Percentiles rank a stretch among this genome's conserved stretches.
These are phyloP conservation scores for Naganishia vaughanmartiniae DNA, from an alignment of 768 basidiomycete species.

Conservation along the genomic window DNA sequence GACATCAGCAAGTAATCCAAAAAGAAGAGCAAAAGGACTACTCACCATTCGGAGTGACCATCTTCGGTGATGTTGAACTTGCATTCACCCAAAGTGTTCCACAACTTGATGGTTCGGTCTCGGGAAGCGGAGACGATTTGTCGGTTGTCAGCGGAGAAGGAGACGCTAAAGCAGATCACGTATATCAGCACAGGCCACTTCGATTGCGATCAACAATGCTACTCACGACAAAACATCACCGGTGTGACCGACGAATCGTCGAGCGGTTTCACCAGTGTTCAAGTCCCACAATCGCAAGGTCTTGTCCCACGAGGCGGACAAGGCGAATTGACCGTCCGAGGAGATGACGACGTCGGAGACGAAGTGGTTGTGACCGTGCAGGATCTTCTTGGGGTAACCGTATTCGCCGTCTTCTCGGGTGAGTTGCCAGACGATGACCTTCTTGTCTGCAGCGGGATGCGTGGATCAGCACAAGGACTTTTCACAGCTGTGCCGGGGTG, in stretches of 20 bases:
- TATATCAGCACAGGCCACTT: not conserved
- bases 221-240: conserved; percentile 82
- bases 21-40: conserved; percentile 13
- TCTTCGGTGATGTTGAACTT: conserved; percentile 99
- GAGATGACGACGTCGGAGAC: conserved; percentile 98
- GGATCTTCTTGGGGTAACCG: conserved; percentile 94
- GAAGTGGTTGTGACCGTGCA: conserved; percentile 99
- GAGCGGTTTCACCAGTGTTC: conserved; percentile 92
- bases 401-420: conserved; percentile 77
- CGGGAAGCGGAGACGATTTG: conserved; percentile 98
- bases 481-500: too few species aligned
- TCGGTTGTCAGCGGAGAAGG: conserved; percentile 98
- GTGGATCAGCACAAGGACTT: not conserved
- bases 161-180: conserved; percentile 58
- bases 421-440: conserved; percentile 98
- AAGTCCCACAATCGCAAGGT: conserved; percentile 99
- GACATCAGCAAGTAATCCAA: not conserved
- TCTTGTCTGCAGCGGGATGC: conserved; percentile 72
- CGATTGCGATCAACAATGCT: conserved; percentile 24
- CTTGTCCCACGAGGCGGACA: conserved; percentile 99
- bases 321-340: conserved; percentile 97
- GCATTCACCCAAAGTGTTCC: conserved; percentile 99
- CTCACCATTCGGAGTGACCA: conserved; percentile 88
- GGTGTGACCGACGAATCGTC: conserved; percentile 95
- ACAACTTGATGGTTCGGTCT: conserved; percentile 96